A percentile compares a stretch with the other conserved stretches of the same genome.
These are phyloP conservation scores for Trametes sp. DNA, from an alignment of 1,284 basidiomycete genomes.

Conservation along the genomic window DNA sequence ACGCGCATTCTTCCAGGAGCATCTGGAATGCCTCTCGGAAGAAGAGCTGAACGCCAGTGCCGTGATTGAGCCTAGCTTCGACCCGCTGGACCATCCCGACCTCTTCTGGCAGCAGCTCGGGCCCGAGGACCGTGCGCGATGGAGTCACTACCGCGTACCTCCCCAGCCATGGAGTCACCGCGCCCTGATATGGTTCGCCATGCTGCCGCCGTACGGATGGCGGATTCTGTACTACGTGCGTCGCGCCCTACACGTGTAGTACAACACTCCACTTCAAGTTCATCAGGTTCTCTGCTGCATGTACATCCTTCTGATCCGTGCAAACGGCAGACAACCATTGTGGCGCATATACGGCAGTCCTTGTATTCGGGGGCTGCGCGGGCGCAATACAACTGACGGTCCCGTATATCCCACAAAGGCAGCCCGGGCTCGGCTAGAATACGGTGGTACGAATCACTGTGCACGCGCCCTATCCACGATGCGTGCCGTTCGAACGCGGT, in stretches of 20 bases:
- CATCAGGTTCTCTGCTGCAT: too few species aligned
- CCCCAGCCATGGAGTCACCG: background rate
- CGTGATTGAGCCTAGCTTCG: background rate
- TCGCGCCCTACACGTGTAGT: background rate
- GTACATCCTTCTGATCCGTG: too few species aligned
- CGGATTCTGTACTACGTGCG: background rate
- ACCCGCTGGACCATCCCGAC: constrained; percentile 4
- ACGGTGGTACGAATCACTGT: too few species aligned
- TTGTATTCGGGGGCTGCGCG: too few species aligned
- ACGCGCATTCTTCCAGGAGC: background rate
- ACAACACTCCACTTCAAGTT: too few species aligned
- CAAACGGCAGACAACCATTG: too few species aligned
- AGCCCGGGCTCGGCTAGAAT: too few species aligned
- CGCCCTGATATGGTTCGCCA: background rate
- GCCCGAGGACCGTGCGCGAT: background rate
- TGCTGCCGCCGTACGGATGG: background rate
- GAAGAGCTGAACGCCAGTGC: background rate
- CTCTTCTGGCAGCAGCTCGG: constrained; percentile 4
- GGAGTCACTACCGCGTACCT: background rate
- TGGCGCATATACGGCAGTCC: too few species aligned
- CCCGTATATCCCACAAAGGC: too few species aligned
- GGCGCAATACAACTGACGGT: too few species aligned
- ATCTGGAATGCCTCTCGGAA: background rate
- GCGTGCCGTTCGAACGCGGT: too few species aligned
- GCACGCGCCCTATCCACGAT: too few species aligned